phyloP scores from a whole-genome alignment of 2,329 filamentous ascomycete genomes.

The Ilyonectria destructans region DNA sequence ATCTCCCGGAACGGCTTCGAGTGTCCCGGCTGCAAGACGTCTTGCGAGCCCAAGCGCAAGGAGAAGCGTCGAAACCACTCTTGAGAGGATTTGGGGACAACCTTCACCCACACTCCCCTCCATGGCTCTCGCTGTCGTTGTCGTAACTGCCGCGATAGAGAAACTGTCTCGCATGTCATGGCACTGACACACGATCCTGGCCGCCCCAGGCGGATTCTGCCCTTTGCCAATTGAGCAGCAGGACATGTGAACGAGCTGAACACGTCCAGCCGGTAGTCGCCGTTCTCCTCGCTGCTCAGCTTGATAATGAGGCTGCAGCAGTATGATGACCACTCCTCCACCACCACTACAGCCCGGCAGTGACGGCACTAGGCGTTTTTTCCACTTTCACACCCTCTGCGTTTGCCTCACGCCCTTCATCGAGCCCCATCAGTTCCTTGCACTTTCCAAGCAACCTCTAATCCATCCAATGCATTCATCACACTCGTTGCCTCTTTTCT shows the following conservation, averaged over 20 bases:
- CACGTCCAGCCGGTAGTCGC: slow-evolving; percentile 19
- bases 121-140: neutral
- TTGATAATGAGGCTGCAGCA: slow-evolving; percentile 34
- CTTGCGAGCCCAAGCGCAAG: slow-evolving; percentile 63
- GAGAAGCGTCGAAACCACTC: slow-evolving; percentile 50
- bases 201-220: slow-evolving; percentile 1
- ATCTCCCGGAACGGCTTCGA: slow-evolving; percentile 60
- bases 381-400: slow-evolving; percentile 10
- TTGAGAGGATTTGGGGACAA: slow-evolving; percentile 6
- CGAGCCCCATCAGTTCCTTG: slow-evolving; percentile 14
- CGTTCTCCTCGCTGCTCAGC: slow-evolving; percentile 14
- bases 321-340: slow-evolving; percentile 30
- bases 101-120: neutral
- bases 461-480: slow-evolving; percentile 13
- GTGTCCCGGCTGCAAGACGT: slow-evolving; percentile 64
- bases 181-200: neutral
- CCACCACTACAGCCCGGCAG: slow-evolving; percentile 20
- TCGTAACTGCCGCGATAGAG: neutral
- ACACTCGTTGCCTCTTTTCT: slow-evolving; percentile 12
- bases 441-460: slow-evolving; percentile 11
- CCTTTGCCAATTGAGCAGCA: slow-evolving; percentile 9
- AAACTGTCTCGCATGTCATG: neutral
- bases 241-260: slow-evolving; percentile 28
- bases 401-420: slow-evolving; percentile 23
- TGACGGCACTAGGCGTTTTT: slow-evolving; percentile 29